Conservation (phyloP, 2,329 filamentous ascomycete species). For the Cryphonectria nitschkei region DNA sequence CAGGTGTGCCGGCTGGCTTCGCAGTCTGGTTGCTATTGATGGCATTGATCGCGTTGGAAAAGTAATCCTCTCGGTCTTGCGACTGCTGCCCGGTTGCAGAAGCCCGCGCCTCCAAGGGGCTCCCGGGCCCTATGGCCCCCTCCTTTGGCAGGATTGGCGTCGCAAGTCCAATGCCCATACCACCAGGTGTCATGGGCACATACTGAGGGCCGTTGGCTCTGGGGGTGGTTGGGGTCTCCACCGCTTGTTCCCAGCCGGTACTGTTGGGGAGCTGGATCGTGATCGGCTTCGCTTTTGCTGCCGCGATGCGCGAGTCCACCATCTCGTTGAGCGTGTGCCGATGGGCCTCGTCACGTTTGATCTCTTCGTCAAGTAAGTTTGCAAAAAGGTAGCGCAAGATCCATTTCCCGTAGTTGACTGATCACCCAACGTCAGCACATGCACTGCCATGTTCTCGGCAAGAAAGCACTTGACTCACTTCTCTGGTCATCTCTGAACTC, state of each 20-base stretch:
- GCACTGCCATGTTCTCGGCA: neutral
- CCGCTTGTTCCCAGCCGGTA: slow-evolving; percentile 42
- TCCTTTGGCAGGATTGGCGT: slow-evolving; percentile 66
- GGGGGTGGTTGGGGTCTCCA: slow-evolving; percentile 55
- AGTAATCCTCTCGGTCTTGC: slow-evolving; percentile 75
- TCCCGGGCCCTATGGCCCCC: slow-evolving; percentile 42
- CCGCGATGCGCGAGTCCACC: slow-evolving; percentile 60
- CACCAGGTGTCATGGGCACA: slow-evolving; percentile 70
- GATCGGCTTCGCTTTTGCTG: slow-evolving; percentile 62
- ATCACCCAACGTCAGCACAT: slow-evolving; percentile 27
- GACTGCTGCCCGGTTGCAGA: slow-evolving; percentile 65
- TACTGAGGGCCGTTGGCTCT: slow-evolving; percentile 66
- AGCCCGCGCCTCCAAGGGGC: slow-evolving; percentile 57
- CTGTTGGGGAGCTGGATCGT: slow-evolving; percentile 55
- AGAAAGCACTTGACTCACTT: slow-evolving; percentile 60
- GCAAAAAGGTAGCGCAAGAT: slow-evolving; percentile 90
- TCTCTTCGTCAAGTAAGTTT: slow-evolving; percentile 86
- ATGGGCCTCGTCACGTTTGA: slow-evolving; percentile 75
- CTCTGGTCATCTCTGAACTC: slow-evolving; percentile 92
- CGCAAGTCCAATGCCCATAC: slow-evolving; percentile 73
- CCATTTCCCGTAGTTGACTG: slow-evolving; percentile 97
- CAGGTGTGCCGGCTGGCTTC: slow-evolving; percentile 53
- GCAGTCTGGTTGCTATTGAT: slow-evolving; percentile 49
- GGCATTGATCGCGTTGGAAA: slow-evolving; percentile 63
- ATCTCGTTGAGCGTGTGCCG: slow-evolving; percentile 70